Percentiles rank a stretch among this genome's conserved stretches.
Conservation (phyloP, 805 yeast species). For the Yarrowia bubula region DNA sequence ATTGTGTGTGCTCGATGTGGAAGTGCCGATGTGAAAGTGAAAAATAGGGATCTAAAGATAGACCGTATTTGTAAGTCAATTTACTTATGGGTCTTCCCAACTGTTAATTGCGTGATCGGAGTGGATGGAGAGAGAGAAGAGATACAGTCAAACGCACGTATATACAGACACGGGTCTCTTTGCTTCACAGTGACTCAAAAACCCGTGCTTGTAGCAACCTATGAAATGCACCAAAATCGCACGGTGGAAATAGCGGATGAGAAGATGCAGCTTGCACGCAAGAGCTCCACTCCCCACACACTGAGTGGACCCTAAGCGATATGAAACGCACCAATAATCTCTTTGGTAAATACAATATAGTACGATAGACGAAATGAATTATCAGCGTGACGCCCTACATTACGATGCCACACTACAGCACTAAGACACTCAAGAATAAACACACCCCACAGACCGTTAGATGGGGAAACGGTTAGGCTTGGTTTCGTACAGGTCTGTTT, state of each 20-base stretch:
- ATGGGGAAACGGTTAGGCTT: too few species aligned
- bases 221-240: background rate
- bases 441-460: background rate
- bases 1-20: background rate
- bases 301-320: background rate
- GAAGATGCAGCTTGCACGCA: background rate
- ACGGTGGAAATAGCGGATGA: background rate
- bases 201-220: background rate
- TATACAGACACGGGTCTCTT: too few species aligned
- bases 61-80: background rate
- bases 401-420: too few species aligned
- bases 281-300: background rate
- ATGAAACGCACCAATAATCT: background rate
- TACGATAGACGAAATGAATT: too few species aligned
- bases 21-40: background rate
- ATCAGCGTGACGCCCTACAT: too few species aligned
- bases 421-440: background rate
- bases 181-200: background rate
- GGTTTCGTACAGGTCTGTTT: too few species aligned
- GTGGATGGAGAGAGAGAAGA: background rate
- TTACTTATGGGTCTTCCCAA: background rate
- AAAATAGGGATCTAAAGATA: background rate
- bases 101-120: conserved; percentile 5
- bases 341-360: too few species aligned
- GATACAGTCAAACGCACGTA: too few species aligned